These are phyloP conservation scores for Parasarocladium wereldwijsianum DNA, from an alignment of 2,329 filamentous ascomycete genomes.

Conservation along the genomic window DNA sequence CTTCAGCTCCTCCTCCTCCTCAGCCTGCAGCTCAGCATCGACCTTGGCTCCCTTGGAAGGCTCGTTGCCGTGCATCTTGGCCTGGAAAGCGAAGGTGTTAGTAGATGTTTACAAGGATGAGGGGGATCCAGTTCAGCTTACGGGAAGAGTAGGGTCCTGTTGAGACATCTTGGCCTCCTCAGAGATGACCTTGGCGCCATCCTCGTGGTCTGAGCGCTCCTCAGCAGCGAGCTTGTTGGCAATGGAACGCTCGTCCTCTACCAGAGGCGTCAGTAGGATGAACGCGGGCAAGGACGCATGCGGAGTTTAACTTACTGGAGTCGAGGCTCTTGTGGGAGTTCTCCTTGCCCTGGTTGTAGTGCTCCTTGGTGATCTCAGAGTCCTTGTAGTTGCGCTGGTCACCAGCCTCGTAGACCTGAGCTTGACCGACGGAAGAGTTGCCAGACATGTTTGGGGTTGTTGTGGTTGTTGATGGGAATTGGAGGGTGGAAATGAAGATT, in stretches of 20 bases:
- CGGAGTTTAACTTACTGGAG: conserved; percentile 41
- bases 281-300: neutral
- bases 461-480: neutral
- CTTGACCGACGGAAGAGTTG: conserved; percentile 51
- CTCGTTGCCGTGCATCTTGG: conserved; percentile 55
- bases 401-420: conserved; percentile 55
- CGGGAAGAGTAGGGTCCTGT: conserved; percentile 46
- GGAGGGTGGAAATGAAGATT: neutral
- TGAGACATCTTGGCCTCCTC: conserved; percentile 26
- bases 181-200: conserved; percentile 28
- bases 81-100: conserved; percentile 21
- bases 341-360: conserved; percentile 58
- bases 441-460: conserved; percentile 16
- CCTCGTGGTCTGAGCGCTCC: conserved; percentile 27
- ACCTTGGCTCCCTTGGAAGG: conserved; percentile 59
- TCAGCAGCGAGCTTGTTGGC: conserved; percentile 56
- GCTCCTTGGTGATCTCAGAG: conserved; percentile 32
- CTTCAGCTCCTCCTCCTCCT: conserved; percentile 50
- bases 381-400: conserved; percentile 56
- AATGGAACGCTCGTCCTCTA: conserved; percentile 58
- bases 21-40: conserved; percentile 51
- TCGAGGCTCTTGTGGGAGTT: conserved; percentile 56
- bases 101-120: neutral
- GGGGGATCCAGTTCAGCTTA: conserved; percentile 17
- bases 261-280: neutral